Conservation (phyloP, 345 rosid genomes). For the Gossypium longicalyx region DNA sequence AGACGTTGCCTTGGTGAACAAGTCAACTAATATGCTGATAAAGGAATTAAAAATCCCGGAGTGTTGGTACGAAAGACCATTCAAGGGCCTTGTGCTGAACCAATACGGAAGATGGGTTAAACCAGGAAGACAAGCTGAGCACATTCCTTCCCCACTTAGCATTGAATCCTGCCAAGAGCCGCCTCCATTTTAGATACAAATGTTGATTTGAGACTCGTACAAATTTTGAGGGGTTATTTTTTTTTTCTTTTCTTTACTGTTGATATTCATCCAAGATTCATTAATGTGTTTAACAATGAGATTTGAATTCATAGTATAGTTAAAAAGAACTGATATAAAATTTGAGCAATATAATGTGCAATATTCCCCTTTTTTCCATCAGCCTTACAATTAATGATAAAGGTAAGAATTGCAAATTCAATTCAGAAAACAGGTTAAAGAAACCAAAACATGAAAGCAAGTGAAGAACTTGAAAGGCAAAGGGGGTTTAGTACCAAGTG, state of each 20-base stretch:
- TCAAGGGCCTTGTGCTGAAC: conserved; percentile 58
- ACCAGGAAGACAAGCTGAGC: conserved; percentile 57
- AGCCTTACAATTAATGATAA: too few relatives aligned
- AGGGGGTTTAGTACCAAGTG: background rate
- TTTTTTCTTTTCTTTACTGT: background rate
- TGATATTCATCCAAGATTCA: background rate
- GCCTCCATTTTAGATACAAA: background rate
- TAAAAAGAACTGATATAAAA: too few relatives aligned
- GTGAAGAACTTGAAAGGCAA: background rate
- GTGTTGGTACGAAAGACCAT: conserved; percentile 50
- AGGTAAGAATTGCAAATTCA: conserved; percentile 5
- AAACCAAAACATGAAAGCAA: background rate
- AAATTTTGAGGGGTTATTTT: background rate
- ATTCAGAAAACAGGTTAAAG: background rate
- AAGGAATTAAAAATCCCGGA: conserved; percentile 53
- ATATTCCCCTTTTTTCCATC: too few relatives aligned
- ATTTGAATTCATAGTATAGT: background rate
- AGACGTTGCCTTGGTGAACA: conserved; percentile 58
- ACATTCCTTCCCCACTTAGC: conserved; percentile 60
- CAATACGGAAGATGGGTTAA: conserved; percentile 69
- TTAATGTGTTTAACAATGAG: background rate
- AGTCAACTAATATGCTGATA: conserved; percentile 45
- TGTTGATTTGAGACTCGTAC: background rate
- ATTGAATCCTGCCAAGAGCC: background rate
- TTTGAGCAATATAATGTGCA: background rate